Conservation (phyloP, 2,329 filamentous ascomycete genomes). For the Colletotrichum sp. region DNA sequence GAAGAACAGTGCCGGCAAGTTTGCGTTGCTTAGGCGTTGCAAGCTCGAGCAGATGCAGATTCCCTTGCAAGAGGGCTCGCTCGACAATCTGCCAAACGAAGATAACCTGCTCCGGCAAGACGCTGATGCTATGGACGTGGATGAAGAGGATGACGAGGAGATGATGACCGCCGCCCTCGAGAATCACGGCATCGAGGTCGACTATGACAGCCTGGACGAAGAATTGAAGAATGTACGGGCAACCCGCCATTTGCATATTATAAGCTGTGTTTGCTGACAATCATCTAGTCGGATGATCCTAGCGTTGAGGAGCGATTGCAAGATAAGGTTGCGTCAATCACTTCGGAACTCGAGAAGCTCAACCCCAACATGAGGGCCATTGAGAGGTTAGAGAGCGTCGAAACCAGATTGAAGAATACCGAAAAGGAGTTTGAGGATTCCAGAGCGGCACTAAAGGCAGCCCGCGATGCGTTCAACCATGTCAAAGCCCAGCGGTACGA, state of each 20-base stretch:
- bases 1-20: slow-evolving; percentile 82
- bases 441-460: slow-evolving; percentile 72
- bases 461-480: slow-evolving; percentile 82
- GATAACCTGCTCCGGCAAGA: slow-evolving; percentile 79
- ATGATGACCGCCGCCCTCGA: slow-evolving; percentile 71
- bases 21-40: slow-evolving; percentile 83
- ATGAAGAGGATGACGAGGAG: slow-evolving; percentile 67
- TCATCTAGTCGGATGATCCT: slow-evolving; percentile 65
- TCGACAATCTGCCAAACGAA: slow-evolving; percentile 87
- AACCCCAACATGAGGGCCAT: slow-evolving; percentile 97
- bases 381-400: slow-evolving; percentile 86
- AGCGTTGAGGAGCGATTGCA: slow-evolving; percentile 76
- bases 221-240: slow-evolving; percentile 76
- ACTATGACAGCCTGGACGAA: slow-evolving; percentile 82
- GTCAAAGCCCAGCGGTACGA: slow-evolving; percentile 85
- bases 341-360: slow-evolving; percentile 86
- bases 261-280: slow-evolving; percentile 29
- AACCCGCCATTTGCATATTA: not conserved
- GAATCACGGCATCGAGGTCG: slow-evolving; percentile 89
- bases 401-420: slow-evolving; percentile 79
- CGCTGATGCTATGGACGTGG: slow-evolving; percentile 90
- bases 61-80: slow-evolving; percentile 75
- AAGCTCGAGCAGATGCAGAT: slow-evolving; percentile 92
- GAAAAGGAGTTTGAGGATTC: slow-evolving; percentile 91
- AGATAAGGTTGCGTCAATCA: slow-evolving; percentile 77